phyloP scores from a whole-genome alignment of 208 protist species.

The Lotmaria passim region DNA sequence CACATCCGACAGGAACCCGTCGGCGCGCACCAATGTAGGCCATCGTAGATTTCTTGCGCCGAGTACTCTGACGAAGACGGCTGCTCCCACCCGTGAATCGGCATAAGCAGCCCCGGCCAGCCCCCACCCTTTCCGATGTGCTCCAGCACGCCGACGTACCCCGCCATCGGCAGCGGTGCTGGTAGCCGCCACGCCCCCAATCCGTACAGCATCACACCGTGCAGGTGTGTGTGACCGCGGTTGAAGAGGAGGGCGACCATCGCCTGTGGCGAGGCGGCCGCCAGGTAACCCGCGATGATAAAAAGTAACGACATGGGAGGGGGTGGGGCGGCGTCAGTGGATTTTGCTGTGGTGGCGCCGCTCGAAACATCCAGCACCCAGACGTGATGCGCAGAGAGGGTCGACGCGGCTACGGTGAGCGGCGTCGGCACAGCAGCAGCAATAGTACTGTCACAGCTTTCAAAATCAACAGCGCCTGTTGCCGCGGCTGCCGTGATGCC shows the following conservation, averaged over 20 bases:
- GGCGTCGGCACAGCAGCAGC: neutral
- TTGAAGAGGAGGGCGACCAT: slow-evolving; percentile 60
- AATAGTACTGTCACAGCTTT: too few relatives aligned
- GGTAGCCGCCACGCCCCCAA: slow-evolving; percentile 65
- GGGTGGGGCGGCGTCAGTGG: neutral
- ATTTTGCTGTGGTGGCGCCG: neutral
- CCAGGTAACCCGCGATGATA: slow-evolving; percentile 70
- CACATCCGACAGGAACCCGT: slow-evolving; percentile 23
- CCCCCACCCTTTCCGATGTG: slow-evolving; percentile 43
- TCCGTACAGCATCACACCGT: slow-evolving; percentile 69
- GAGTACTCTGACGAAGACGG: neutral
- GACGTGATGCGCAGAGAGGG: slow-evolving; percentile 66
- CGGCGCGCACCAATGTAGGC: slow-evolving; percentile 67
- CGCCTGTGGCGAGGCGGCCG: slow-evolving; percentile 49
- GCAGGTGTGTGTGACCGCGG: slow-evolving; percentile 46
- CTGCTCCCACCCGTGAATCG: neutral
- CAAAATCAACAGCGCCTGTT: too few relatives aligned
- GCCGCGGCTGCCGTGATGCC: too few relatives aligned
- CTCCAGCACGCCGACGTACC: slow-evolving; percentile 44
- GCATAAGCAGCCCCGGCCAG: slow-evolving; percentile 54
- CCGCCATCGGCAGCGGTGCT: slow-evolving; percentile 33
- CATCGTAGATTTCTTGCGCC: slow-evolving; percentile 15
- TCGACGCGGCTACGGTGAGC: slow-evolving; percentile 5
- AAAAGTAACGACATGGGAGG: slow-evolving; percentile 44
- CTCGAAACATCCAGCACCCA: slow-evolving; percentile 58